Percentiles rank a stretch among this genome's conserved stretches.
phyloP scores from a whole-genome alignment of 305 asterid species.

The Lippia alba region DNA sequence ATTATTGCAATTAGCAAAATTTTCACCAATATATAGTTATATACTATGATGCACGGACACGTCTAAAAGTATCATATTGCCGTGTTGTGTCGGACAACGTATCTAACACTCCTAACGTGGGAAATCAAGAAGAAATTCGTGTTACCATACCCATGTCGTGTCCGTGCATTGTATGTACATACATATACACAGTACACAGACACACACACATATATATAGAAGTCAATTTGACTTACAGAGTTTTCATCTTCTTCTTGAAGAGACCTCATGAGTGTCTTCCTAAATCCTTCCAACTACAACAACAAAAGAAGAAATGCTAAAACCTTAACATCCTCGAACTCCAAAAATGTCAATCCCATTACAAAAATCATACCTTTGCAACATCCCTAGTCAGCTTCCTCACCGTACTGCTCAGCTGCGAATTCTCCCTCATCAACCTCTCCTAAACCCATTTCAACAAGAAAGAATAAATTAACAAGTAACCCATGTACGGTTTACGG shows the following conservation, averaged over 20 bases:
- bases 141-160: too few species aligned
- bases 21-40: background rate
- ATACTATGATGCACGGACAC: too few species aligned
- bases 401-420: constrained; percentile 59
- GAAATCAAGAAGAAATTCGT: too few species aligned
- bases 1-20: too few species aligned
- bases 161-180: too few species aligned
- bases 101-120: too few species aligned
- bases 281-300: constrained; percentile 86
- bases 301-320: constrained; percentile 26
- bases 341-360: background rate
- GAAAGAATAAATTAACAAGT: background rate
- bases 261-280: constrained; percentile 94
- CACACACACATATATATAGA: too few species aligned
- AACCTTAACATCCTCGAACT: constrained; percentile 11
- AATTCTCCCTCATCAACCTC: constrained; percentile 70
- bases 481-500: too few species aligned
- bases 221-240: constrained; percentile 51
- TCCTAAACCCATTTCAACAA: constrained; percentile 53
- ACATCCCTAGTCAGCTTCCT: constrained; percentile 92
- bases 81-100: too few species aligned
- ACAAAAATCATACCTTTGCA: constrained; percentile 57
- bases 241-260: constrained; percentile 89
- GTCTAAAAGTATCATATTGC: too few species aligned
- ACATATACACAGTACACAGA: too few species aligned